phyloP scores from a whole-genome alignment of 2,329 filamentous ascomycete species.

The Ophiostoma tasmaniense region DNA sequence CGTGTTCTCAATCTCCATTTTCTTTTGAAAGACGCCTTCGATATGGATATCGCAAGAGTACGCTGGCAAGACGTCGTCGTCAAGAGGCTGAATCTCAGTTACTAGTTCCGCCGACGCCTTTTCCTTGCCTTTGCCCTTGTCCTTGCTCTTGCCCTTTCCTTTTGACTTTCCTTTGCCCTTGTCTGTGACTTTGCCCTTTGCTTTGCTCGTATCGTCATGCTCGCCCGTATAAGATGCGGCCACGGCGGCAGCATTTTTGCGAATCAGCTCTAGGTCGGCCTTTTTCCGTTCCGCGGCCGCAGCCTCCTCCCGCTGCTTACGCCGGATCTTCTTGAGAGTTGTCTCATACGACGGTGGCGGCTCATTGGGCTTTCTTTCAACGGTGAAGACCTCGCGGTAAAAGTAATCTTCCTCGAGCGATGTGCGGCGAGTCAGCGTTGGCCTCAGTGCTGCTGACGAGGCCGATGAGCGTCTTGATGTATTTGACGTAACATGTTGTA shows the following conservation, averaged over 20 bases:
- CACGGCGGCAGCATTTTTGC: background rate
- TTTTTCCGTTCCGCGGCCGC: constrained; percentile 4
- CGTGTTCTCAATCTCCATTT: constrained; percentile 58
- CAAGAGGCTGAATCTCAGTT: background rate
- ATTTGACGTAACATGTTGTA: background rate
- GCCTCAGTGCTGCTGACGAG: constrained; percentile 17
- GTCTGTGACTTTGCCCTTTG: background rate
- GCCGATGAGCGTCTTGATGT: constrained; percentile 9
- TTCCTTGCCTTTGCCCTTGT: constrained; percentile 13
- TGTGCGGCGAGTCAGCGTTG: constrained; percentile 35
- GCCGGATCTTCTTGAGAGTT: constrained; percentile 24
- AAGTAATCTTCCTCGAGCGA: constrained; percentile 49
- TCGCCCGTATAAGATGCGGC: background rate
- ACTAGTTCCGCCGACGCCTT: background rate
- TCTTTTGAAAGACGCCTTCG: constrained; percentile 51
- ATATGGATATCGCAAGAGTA: constrained; percentile 50
- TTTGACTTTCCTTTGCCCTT: constrained; percentile 8
- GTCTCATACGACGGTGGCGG: constrained; percentile 41
- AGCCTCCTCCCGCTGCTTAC: constrained; percentile 20
- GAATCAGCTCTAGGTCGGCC: background rate
- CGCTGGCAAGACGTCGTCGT: constrained; percentile 33
- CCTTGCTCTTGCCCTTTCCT: background rate
- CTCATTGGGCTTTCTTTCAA: constrained; percentile 34
- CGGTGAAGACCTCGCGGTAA: constrained; percentile 45
- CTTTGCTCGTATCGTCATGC: background rate